These are phyloP conservation scores for Tetragonia tetragonoides DNA, from an alignment of 148 eudicot genomes.

Conservation along the genomic window DNA sequence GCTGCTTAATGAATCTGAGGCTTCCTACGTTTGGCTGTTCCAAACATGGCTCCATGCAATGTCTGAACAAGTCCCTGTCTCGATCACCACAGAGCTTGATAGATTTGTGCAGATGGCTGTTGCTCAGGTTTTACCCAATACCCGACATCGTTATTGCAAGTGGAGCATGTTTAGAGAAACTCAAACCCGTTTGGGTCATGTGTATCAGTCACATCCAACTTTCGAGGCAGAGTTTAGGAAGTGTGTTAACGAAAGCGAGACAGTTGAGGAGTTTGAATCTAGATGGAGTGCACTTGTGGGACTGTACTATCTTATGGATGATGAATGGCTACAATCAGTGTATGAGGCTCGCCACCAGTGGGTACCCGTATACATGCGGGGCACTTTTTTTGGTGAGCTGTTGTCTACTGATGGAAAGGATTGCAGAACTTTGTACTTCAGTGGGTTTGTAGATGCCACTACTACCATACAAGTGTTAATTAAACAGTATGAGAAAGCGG, in stretches of 20 bases:
- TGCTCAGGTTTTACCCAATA: slow-evolving; percentile 36
- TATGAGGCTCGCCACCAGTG: slow-evolving; percentile 42
- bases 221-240: slow-evolving; percentile 39
- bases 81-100: slow-evolving; percentile 42
- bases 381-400: slow-evolving; percentile 39
- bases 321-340: slow-evolving; percentile 42
- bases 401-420: slow-evolving; percentile 22
- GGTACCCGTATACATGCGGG: slow-evolving; percentile 44
- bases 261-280: slow-evolving; percentile 40
- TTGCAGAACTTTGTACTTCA: slow-evolving; percentile 27
- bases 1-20: slow-evolving; percentile 35
- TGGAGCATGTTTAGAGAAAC: slow-evolving; percentile 47
- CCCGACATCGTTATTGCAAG: slow-evolving; percentile 33
- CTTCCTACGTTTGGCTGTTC: slow-evolving; percentile 38
- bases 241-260: slow-evolving; percentile 36
- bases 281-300: slow-evolving; percentile 35
- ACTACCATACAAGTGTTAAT: slow-evolving; percentile 33
- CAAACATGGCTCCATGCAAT: slow-evolving; percentile 44
- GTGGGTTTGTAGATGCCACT: slow-evolving; percentile 35
- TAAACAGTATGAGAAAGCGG: slow-evolving; percentile 38
- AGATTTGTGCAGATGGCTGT: slow-evolving; percentile 40
- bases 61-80: slow-evolving; percentile 34
- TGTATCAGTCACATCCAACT: slow-evolving; percentile 38
- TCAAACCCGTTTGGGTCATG: slow-evolving; percentile 31
- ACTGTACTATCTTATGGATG: slow-evolving; percentile 36